A percentile compares a stretch with the other conserved stretches of the same genome.
phyloP scores from a whole-genome alignment of 148 eudicot species.

The Rhododendron mucronatum region DNA sequence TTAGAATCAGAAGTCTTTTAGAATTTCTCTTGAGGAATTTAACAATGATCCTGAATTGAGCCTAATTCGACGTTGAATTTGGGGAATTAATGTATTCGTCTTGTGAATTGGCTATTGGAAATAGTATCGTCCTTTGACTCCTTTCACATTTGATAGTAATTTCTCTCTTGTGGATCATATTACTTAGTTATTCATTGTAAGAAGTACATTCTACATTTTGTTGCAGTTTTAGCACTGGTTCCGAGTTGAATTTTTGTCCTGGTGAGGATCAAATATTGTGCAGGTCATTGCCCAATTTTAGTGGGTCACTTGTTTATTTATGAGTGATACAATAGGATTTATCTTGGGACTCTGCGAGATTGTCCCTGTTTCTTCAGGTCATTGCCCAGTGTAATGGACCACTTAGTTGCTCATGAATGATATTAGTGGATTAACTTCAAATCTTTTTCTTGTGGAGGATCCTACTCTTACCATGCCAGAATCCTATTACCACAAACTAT shows the following conservation, averaged over 20 bases:
- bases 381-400: neutral
- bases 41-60: neutral
- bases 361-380: neutral
- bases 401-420: neutral
- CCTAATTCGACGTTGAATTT: neutral
- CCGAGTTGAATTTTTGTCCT: neutral
- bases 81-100: neutral
- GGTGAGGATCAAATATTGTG: neutral
- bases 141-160: neutral
- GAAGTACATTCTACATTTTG: neutral
- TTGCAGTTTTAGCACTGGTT: neutral
- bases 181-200: neutral
- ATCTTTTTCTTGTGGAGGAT: neutral
- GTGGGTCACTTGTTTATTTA: neutral
- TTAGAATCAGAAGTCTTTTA: neutral
- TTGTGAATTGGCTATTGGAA: neutral
- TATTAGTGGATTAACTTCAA: neutral
- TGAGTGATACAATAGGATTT: neutral
- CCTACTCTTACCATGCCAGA: neutral
- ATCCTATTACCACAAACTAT: neutral
- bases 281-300: neutral
- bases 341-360: neutral
- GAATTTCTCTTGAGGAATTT: neutral
- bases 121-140: neutral
- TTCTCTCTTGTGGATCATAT: neutral